Evolutionary conservation across 768 basidiomycete genomes (phyloP).

Genomic region (Artomyces pyxidatus): DNA sequence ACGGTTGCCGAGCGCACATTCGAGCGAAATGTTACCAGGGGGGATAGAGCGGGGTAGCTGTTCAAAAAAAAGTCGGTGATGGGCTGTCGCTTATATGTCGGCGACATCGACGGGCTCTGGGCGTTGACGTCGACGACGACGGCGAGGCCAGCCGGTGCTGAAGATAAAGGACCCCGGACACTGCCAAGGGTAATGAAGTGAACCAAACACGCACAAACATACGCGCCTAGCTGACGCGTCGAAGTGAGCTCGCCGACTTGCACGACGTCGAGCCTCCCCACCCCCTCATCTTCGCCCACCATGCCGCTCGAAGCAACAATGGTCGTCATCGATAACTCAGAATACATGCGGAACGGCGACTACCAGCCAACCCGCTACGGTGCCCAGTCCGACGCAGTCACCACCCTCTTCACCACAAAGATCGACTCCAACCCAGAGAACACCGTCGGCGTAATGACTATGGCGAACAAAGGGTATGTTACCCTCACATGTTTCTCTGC

Average conservation of each 20-base stretch:
- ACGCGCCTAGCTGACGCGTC: neutral
- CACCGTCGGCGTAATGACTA: constrained; percentile 95
- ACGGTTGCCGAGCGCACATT: too few species aligned
- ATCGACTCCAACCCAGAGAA: constrained; percentile 95
- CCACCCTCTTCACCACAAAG: constrained; percentile 85
- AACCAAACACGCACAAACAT: neutral
- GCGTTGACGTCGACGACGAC: too few species aligned
- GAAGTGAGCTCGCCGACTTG: too few species aligned
- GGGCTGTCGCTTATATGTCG: too few species aligned
- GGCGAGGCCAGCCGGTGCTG: too few species aligned
- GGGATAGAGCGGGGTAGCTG: too few species aligned
- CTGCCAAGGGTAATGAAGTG: too few species aligned
- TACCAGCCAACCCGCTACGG: constrained; percentile 81
- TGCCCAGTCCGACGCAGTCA: constrained; percentile 89
- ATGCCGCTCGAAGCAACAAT: constrained; percentile 99
- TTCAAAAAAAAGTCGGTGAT: too few species aligned
- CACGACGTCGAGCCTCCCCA: neutral
- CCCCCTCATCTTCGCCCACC: constrained; percentile 22
- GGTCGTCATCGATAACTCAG: constrained; percentile 96
- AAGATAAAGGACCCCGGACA: too few species aligned
- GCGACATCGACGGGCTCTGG: too few species aligned
- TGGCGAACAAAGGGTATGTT: constrained; percentile 90
- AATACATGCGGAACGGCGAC: constrained; percentile 95
- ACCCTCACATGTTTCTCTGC: neutral
- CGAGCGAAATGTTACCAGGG: too few species aligned